phyloP scores from a whole-genome alignment of 352 stramenopile species.

The Phytophthora podocarpi region DNA sequence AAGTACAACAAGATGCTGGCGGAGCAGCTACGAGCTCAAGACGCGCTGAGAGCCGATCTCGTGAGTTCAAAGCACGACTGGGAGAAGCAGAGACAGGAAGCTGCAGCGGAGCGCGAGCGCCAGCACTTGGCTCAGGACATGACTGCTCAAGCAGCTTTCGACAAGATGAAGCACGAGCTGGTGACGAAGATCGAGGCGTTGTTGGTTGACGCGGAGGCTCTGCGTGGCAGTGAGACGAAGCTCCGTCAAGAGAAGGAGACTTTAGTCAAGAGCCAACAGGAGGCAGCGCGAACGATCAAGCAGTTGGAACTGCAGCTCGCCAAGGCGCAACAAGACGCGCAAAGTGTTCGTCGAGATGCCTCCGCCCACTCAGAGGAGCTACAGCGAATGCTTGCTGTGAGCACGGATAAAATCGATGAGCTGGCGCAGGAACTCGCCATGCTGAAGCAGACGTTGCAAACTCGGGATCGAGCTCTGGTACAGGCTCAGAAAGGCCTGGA shows the following conservation, averaged over 20 bases:
- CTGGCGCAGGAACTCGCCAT: slow-evolving; percentile 46
- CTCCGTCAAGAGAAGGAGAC: slow-evolving; percentile 65
- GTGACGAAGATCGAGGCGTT: slow-evolving; percentile 71
- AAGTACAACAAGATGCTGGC: slow-evolving; percentile 81
- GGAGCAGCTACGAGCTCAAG: slow-evolving; percentile 67
- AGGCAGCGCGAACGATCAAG: slow-evolving; percentile 41
- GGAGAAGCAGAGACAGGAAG: slow-evolving; percentile 28
- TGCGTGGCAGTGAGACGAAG: slow-evolving; percentile 50
- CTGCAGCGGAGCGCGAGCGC: slow-evolving; percentile 23
- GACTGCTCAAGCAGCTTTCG: slow-evolving; percentile 30
- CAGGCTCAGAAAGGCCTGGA: slow-evolving; percentile 50
- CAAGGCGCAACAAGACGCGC: slow-evolving; percentile 49
- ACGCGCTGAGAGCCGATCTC: slow-evolving; percentile 45
- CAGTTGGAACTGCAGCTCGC: slow-evolving; percentile 50
- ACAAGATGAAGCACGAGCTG: slow-evolving; percentile 58
- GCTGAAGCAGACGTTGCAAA: slow-evolving; percentile 45
- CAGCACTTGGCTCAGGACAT: slow-evolving; percentile 18
- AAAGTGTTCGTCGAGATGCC: slow-evolving; percentile 61
- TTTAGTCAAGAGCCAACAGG: slow-evolving; percentile 39
- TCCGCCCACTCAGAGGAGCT: slow-evolving; percentile 48
- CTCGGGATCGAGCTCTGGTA: slow-evolving; percentile 45
- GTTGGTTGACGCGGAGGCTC: slow-evolving; percentile 48
- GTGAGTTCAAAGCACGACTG: slow-evolving; percentile 23
- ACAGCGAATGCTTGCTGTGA: slow-evolving; percentile 44
- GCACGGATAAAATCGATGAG: slow-evolving; percentile 47